Base-by-base conservation (phyloP, 2,329 filamentous ascomycete species). In the Triangularia verruculosa region DNA sequence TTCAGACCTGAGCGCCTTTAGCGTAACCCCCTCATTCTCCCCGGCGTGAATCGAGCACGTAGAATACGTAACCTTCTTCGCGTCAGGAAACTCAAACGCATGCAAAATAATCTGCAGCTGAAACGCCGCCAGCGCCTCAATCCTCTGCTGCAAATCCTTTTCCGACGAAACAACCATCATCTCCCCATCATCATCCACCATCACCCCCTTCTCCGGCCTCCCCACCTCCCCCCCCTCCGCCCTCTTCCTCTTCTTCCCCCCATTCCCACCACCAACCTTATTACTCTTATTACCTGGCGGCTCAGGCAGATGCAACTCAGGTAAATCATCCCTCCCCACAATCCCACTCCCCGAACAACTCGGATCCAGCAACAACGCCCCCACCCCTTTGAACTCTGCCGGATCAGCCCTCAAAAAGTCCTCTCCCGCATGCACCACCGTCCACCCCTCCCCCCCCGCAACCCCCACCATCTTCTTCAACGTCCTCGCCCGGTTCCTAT, bases 301-400 rank as follows among this genome's bases (percentile, higher is more conserved):
- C 63, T 69, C 39, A 1, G 81, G 82, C 27, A 96, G 79, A 66
- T 88, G 82, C 47, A 95, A 75, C 67, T 84, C 78, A 4, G 92
- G 87, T 74, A 89, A 85, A 54, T 93, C 91, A 70, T 97, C 93
- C 20, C 95, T 85, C 2, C 93, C 92, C 24, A 97, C 87, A 62
- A 99, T 99, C 0, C 95, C 95, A 73, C 92, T 97, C 0, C 95
- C 95, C 1, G 93, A 97, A 74, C 95, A 99, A 74, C 92, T 97
- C 0, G 95, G 95, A 73, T 99, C 95, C 1, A 99, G 83, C 0
- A 99, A 82, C 47, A 99, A 80, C 7, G 89, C 90, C 0, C 87
- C 86, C n/a, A 94, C 55, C 83, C 81, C 2, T 80, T 75, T 1
- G 85, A 82, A n/a, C n/a, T n/a, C 1, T 76, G 69, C n/a, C 0